Evolutionary conservation across 805 yeast species (phyloP).

Genomic region (Starmerella potacharoeniae): DNA sequence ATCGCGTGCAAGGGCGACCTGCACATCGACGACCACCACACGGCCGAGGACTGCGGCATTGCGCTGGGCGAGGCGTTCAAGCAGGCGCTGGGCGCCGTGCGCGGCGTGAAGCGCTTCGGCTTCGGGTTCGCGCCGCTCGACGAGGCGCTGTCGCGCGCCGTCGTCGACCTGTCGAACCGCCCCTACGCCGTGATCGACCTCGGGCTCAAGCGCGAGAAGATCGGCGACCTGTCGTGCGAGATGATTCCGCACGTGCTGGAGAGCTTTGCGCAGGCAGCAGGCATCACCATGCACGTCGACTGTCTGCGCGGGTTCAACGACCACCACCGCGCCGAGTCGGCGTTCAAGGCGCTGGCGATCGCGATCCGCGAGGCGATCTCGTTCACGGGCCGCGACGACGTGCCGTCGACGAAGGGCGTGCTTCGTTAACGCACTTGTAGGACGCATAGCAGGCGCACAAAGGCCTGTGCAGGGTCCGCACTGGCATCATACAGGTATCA

Average conservation of each 20-base stretch:
- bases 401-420: constrained; percentile 95
- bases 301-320: constrained; percentile 88
- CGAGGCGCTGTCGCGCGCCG: constrained; percentile 91
- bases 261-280: constrained; percentile 87
- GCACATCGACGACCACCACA: constrained; percentile 94
- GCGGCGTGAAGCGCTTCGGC: constrained; percentile 90
- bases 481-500: no score
- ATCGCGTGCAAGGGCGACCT: constrained; percentile 88
- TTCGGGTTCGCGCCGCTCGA: constrained; percentile 90
- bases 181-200: constrained; percentile 85
- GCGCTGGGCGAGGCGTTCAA: constrained; percentile 85
- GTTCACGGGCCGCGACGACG: constrained; percentile 74
- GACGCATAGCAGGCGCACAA: background rate
- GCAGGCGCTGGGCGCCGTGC: constrained; percentile 75
- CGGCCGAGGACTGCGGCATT: constrained; percentile 91
- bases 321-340: constrained; percentile 92
- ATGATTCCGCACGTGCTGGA: constrained; percentile 97
- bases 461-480: no score
- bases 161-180: constrained; percentile 87
- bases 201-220: constrained; percentile 82
- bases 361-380: constrained; percentile 82
- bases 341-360: constrained; percentile 90
- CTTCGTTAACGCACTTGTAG: constrained; percentile 27
- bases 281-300: constrained; percentile 86
- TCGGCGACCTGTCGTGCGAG: constrained; percentile 85